phyloP scores from a whole-genome alignment of 139 green algal species.

The Chlamydomonas applanata region DNA sequence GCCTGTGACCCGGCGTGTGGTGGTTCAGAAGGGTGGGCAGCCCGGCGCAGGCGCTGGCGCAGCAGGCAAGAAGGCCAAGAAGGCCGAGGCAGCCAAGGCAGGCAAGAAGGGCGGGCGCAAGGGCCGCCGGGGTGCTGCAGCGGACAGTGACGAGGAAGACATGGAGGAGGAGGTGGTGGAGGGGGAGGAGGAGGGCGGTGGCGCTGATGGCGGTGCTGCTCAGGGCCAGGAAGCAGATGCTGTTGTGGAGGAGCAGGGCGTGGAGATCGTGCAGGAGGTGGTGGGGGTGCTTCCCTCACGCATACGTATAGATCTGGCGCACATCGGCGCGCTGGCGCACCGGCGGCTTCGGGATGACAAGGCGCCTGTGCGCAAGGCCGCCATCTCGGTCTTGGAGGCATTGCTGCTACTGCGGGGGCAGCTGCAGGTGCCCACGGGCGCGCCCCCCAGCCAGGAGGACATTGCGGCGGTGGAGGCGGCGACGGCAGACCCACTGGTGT shows the following conservation, averaged over 20 bases:
- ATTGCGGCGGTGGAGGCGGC: slow-evolving; percentile 58
- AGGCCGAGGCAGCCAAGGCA: not conserved
- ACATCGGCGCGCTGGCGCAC: slow-evolving; percentile 41
- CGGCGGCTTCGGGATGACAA: slow-evolving; percentile 65
- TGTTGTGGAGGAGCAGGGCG: slow-evolving; percentile 4
- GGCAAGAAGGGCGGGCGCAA: not conserved
- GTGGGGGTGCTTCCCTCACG: not conserved
- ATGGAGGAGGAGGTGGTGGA: not conserved
- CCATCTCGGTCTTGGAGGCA: slow-evolving; percentile 64
- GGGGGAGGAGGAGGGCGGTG: slow-evolving; percentile 13
- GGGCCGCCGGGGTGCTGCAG: not conserved
- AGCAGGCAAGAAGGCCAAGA: slow-evolving; percentile 8
- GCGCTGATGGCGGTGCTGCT: not conserved
- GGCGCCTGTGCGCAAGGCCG: slow-evolving; percentile 65
- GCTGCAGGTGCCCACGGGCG: slow-evolving; percentile 13
- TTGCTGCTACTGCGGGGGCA: slow-evolving; percentile 49
- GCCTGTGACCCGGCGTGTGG: not conserved
- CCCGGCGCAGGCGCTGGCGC: not conserved
- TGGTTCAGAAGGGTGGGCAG: no score
- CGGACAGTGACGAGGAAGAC: not conserved
- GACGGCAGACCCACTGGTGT: slow-evolving; percentile 59
- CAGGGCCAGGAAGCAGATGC: not conserved
- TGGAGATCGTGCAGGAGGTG: slow-evolving; percentile 13
- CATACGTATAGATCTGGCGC: slow-evolving; percentile 39
- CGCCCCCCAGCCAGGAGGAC: slow-evolving; percentile 35